Conservation (phyloP, 2,329 filamentous ascomycete genomes). For the Corniculantispora saksenae region DNA sequence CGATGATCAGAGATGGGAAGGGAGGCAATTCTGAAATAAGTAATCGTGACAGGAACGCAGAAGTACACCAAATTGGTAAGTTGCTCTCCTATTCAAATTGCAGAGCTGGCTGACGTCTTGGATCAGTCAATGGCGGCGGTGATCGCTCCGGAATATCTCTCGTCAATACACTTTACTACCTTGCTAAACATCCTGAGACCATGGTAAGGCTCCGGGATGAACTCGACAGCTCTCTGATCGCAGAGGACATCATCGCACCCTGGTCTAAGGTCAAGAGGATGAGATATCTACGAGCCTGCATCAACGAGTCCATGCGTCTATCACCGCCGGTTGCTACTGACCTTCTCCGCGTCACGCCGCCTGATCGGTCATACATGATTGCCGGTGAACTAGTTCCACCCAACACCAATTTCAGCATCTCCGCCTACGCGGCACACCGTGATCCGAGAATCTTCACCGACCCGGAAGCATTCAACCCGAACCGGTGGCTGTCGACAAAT, state of each 20-base stretch:
- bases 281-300: background rate
- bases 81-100: background rate
- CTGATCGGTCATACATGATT: background rate
- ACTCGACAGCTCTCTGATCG: background rate
- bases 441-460: background rate
- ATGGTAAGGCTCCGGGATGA: background rate
- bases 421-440: background rate
- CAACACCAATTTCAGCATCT: background rate
- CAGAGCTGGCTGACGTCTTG: background rate
- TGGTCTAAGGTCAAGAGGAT: conserved; percentile 1
- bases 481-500: background rate
- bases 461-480: background rate
- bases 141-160: background rate
- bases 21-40: background rate
- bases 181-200: background rate
- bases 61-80: background rate
- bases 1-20: background rate
- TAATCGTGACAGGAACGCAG: background rate
- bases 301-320: background rate
- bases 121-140: background rate
- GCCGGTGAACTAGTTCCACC: background rate
- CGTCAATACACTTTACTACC: background rate
- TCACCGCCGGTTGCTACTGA: background rate
- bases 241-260: background rate
- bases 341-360: background rate